These are phyloP conservation scores for Groenewaldozyma auringiensis DNA, from an alignment of 1,139 yeast genomes.

Conservation along the genomic window DNA sequence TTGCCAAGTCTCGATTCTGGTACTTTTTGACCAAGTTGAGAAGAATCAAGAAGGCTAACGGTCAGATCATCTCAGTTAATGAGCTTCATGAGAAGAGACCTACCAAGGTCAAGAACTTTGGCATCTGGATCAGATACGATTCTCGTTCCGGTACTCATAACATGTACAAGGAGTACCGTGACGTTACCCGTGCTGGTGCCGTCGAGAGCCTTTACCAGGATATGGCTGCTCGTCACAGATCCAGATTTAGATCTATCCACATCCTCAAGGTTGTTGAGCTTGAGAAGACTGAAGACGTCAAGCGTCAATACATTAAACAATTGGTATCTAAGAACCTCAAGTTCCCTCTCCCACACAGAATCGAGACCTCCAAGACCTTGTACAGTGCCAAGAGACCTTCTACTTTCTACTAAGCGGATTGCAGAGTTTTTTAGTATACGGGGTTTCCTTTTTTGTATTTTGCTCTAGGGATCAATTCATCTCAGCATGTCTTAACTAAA, in stretches of 20 bases:
- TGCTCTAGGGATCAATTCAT: neutral
- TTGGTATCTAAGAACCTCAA: constrained; percentile 91
- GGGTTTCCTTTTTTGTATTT: no score
- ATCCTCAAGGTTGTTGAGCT: constrained; percentile 93
- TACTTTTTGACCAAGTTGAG: constrained; percentile 98
- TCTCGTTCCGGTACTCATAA: constrained; percentile 99
- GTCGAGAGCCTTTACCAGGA: constrained; percentile 99
- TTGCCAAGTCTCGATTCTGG: constrained; percentile 99
- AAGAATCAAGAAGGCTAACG: constrained; percentile 99
- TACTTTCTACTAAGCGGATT: constrained; percentile 71
- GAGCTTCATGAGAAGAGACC: constrained; percentile 91
- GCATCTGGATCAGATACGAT: constrained; percentile 99
- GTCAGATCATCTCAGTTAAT: constrained; percentile 96
- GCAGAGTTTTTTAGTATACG: constrained; percentile 6
- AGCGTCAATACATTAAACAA: constrained; percentile 99
- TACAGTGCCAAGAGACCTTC: constrained; percentile 92
- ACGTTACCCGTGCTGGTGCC: constrained; percentile 98
- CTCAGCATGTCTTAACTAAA: no score
- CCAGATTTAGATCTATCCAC: constrained; percentile 99
- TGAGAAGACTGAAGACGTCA: constrained; percentile 95
- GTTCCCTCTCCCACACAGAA: constrained; percentile 99
- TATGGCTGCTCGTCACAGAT: constrained; percentile 99
- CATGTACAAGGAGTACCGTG: constrained; percentile 99
- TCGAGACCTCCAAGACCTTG: constrained; percentile 81
- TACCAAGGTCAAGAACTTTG: constrained; percentile 99